A percentile compares a stretch with the other conserved stretches of the same genome.
phyloP scores from a whole-genome alignment of 192 early-diverging fungal genomes.

The Podila epicladia region DNA sequence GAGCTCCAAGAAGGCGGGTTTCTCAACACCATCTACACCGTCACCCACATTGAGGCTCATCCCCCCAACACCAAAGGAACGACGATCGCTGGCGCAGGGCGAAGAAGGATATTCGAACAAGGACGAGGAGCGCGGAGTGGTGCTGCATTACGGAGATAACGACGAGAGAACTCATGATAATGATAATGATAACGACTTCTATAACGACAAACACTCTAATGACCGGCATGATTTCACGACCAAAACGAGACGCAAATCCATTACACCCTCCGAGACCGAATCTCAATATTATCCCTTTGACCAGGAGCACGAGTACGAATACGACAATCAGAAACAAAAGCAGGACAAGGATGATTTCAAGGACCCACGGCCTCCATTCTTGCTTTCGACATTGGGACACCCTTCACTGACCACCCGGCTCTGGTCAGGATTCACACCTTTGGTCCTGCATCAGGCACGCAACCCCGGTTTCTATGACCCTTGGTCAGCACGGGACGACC shows the following conservation, averaged over 20 bases:
- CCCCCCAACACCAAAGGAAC: conserved; percentile 41
- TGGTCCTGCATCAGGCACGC: conserved; percentile 58
- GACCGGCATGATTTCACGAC: neutral
- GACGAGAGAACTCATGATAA: neutral
- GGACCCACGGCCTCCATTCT: conserved; percentile 45
- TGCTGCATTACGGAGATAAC: neutral
- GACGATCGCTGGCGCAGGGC: neutral
- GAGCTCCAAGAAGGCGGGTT: neutral
- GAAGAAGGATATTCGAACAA: neutral
- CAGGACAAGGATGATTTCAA: conserved; percentile 5
- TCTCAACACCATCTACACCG: conserved; percentile 30
- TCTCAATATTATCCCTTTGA: neutral
- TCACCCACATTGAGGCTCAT: conserved; percentile 41
- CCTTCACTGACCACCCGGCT: conserved; percentile 26
- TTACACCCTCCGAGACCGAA: neutral
- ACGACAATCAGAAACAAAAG: neutral
- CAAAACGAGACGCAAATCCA: conserved; percentile 8
- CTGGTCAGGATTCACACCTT: conserved; percentile 56
- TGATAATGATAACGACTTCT: conserved; percentile 13
- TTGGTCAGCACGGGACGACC: conserved; percentile 65
- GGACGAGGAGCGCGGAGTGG: conserved; percentile 1
- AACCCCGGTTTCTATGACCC: conserved; percentile 85
- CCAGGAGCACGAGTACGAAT: conserved; percentile 4
- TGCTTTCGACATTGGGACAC: conserved; percentile 12
- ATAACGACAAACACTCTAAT: conserved; percentile 17